These are phyloP conservation scores for Diutina rugosa DNA, from an alignment of 1,139 yeast species.

Conservation along the genomic window DNA sequence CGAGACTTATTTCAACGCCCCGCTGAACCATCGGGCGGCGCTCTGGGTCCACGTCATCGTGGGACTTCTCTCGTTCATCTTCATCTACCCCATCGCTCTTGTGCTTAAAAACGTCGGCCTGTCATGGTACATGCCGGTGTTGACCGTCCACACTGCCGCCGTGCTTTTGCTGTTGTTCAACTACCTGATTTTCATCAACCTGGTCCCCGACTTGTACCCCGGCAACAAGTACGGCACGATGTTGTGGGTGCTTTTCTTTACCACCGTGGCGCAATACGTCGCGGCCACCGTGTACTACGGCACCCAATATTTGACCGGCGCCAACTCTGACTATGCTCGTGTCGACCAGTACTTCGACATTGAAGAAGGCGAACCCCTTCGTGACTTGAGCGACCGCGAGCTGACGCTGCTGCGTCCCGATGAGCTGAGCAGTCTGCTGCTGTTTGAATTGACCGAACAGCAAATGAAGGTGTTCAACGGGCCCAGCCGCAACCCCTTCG, in stretches of 20 bases:
- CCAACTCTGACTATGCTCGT: background rate
- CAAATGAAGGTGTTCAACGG: background rate
- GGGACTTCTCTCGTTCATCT: conserved; percentile 31
- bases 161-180: conserved; percentile 40
- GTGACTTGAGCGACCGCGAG: background rate
- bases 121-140: conserved; percentile 43
- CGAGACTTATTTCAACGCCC: conserved; percentile 62
- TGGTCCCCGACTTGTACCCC: conserved; percentile 65
- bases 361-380: background rate
- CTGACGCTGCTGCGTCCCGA: background rate
- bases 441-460: background rate
- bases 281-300: conserved; percentile 22
- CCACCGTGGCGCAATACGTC: conserved; percentile 39
- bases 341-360: background rate
- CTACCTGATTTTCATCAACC: conserved; percentile 44
- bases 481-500: background rate
- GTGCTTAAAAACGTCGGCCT: conserved; percentile 50
- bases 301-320: background rate
- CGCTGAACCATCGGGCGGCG: conserved; percentile 34
- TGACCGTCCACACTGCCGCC: conserved; percentile 36
- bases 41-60: conserved; percentile 44
- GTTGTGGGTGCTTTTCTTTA: conserved; percentile 45
- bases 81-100: conserved; percentile 60
- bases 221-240: conserved; percentile 58
- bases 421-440: background rate